Percentiles rank a stretch among this genome's conserved stretches.
Conservation (phyloP, 1,284 basidiomycete genomes). For the Schizopora paradoxa region DNA sequence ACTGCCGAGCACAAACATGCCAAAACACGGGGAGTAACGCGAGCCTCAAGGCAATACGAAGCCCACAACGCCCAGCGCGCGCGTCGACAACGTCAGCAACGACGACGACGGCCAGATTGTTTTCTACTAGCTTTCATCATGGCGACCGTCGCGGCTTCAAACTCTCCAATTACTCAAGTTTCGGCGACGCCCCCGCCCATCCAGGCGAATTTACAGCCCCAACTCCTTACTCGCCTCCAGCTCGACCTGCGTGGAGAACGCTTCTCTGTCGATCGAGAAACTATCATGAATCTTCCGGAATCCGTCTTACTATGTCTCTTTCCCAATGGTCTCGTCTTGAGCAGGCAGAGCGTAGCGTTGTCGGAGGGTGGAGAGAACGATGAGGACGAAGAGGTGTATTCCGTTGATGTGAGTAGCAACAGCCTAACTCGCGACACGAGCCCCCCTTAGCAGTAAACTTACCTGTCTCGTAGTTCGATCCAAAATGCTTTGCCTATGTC, state of each 20-base stretch:
- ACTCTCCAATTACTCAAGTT: constrained; percentile 84
- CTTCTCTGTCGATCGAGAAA: constrained; percentile 95
- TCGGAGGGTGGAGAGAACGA: constrained; percentile 74
- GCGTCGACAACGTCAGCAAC: background rate
- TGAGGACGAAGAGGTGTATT: constrained; percentile 92
- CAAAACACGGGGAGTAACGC: too few relatives aligned
- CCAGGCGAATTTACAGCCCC: constrained; percentile 72
- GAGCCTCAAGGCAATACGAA: background rate
- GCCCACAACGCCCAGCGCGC: background rate
- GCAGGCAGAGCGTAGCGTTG: constrained; percentile 73
- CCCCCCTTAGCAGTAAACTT: constrained; percentile 1
- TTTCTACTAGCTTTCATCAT: constrained; percentile 27
- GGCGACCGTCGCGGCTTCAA: constrained; percentile 48
- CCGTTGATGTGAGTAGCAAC: constrained; percentile 77
- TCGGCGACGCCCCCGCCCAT: constrained; percentile 59
- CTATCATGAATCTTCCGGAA: constrained; percentile 98
- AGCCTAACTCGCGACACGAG: constrained; percentile 8
- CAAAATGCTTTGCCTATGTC: constrained; percentile 92
- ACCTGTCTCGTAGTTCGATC: constrained; percentile 75
- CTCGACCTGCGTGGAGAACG: constrained; percentile 89
- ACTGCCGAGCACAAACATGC: too few relatives aligned
- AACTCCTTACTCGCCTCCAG: constrained; percentile 80
- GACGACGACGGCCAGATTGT: background rate
- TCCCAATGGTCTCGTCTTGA: constrained; percentile 94
- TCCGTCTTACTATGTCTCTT: constrained; percentile 95